Evolutionary conservation across 345 rosid species (phyloP).

Genomic region (Luvunga scandens): DNA sequence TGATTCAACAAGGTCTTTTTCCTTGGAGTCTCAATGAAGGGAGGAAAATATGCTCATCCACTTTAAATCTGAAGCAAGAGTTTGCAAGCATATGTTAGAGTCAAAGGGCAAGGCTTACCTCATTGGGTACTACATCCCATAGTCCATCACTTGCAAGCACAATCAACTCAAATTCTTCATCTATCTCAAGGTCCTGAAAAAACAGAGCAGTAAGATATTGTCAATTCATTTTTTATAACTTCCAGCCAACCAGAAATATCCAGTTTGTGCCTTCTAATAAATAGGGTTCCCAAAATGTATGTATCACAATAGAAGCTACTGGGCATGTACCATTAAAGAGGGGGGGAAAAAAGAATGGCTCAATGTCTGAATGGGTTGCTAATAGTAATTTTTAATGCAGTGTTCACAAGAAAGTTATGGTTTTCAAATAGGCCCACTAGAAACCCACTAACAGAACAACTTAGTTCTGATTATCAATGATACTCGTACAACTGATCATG

Average conservation of each 20-base stretch:
- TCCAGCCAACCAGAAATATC: not conserved
- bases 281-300: too few species aligned
- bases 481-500: not conserved
- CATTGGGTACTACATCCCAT: constrained; percentile 97
- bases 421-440: not conserved
- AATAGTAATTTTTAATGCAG: not conserved
- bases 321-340: not conserved
- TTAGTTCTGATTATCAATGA: not conserved
- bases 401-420: not conserved
- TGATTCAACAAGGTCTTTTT: not conserved
- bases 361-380: not conserved
- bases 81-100: not conserved
- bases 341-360: not conserved
- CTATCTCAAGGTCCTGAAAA: constrained; percentile 71
- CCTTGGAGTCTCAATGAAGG: not conserved
- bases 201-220: not conserved
- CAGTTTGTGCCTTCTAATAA: not conserved
- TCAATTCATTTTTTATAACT: not conserved
- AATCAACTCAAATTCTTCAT: constrained; percentile 71
- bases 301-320: not conserved
- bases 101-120: constrained; percentile 37
- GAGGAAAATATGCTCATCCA: not conserved
- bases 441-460: not conserved
- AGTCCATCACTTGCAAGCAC: constrained; percentile 97
- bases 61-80: not conserved